Evolutionary conservation across 805 yeast species (phyloP).

Genomic region (Cyberlindnera saturnus): DNA sequence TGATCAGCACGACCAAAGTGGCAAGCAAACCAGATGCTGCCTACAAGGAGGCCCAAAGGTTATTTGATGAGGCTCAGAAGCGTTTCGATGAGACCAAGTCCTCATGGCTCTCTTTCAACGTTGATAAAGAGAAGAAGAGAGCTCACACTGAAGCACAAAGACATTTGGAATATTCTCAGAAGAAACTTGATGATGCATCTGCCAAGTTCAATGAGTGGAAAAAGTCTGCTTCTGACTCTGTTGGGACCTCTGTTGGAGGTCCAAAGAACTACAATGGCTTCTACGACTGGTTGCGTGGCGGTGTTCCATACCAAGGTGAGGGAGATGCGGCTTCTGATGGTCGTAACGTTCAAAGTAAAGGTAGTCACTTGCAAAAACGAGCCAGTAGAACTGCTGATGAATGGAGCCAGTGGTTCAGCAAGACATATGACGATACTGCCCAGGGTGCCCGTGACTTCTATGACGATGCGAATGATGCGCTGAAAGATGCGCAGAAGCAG

Average conservation of each 20-base stretch:
- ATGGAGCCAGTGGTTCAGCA: conserved; percentile 21
- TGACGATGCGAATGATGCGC: conserved; percentile 26
- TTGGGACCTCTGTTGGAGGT: conserved; percentile 4
- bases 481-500: conserved; percentile 30
- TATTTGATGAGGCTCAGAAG: conserved; percentile 29
- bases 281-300: conserved; percentile 25
- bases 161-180: conserved; percentile 19
- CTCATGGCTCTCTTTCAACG: conserved; percentile 22
- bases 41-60: conserved; percentile 26
- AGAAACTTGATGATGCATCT: conserved; percentile 15
- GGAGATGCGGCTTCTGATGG: conserved; percentile 23
- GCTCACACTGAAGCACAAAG: conserved; percentile 24
- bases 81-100: conserved; percentile 29
- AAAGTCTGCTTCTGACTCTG: conserved; percentile 11
- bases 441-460: conserved; percentile 23
- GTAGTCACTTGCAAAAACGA: conserved; percentile 3
- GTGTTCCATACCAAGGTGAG: conserved; percentile 14
- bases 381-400: conserved; percentile 8
- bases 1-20: conserved; percentile 7
- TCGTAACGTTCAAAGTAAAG: conserved; percentile 2
- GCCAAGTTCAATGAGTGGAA: conserved; percentile 14
- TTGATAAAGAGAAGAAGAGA: conserved; percentile 19
- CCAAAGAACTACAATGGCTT: conserved; percentile 10
- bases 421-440: conserved; percentile 18
- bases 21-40: conserved; percentile 9